Evolutionary conservation across 2,329 filamentous ascomycete genomes (phyloP).

Genomic region (Aspergillus sp.): DNA sequence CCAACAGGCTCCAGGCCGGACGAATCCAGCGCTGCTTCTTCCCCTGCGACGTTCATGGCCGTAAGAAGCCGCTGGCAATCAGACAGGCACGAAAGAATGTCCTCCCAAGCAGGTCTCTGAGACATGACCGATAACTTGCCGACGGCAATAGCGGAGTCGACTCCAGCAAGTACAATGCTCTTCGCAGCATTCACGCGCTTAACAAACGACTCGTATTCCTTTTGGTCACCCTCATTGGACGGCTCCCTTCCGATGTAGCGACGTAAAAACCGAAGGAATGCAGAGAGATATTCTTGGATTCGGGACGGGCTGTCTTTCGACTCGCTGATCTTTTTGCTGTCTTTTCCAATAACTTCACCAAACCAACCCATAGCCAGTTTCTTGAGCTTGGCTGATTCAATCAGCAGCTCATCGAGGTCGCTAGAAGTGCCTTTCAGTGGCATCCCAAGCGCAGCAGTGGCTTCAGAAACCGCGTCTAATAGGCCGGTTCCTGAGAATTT

Average conservation of each 20-base stretch:
- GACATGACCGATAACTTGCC: constrained; percentile 38
- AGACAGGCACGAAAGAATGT: constrained; percentile 32
- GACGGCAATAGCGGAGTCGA: constrained; percentile 40
- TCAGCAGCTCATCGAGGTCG: constrained; percentile 44
- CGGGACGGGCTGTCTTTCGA: constrained; percentile 19
- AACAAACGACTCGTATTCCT: constrained; percentile 28
- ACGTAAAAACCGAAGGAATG: constrained; percentile 39
- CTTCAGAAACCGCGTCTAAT: constrained; percentile 29
- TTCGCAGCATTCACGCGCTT: constrained; percentile 30
- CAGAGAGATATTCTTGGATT: constrained; percentile 37
- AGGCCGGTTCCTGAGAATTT: constrained; percentile 18
- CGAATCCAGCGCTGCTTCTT: constrained; percentile 11
- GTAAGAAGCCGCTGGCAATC: constrained; percentile 38
- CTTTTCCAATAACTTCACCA: constrained; percentile 28
- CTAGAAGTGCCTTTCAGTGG: constrained; percentile 37
- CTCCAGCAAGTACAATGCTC: constrained; percentile 38
- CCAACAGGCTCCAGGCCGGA: constrained; percentile 21
- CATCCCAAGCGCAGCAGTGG: constrained; percentile 32
- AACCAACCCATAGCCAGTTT: constrained; percentile 39
- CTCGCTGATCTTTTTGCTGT: constrained; percentile 7
- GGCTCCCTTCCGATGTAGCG: constrained; percentile 39
- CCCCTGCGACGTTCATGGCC: constrained; percentile 19
- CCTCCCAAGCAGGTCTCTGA: constrained; percentile 37
- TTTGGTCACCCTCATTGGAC: constrained; percentile 24
- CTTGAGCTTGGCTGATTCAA: constrained; percentile 43